These are phyloP conservation scores for Erysimum cheiranthoides DNA, from an alignment of 345 rosid species.

Conservation along the genomic window DNA sequence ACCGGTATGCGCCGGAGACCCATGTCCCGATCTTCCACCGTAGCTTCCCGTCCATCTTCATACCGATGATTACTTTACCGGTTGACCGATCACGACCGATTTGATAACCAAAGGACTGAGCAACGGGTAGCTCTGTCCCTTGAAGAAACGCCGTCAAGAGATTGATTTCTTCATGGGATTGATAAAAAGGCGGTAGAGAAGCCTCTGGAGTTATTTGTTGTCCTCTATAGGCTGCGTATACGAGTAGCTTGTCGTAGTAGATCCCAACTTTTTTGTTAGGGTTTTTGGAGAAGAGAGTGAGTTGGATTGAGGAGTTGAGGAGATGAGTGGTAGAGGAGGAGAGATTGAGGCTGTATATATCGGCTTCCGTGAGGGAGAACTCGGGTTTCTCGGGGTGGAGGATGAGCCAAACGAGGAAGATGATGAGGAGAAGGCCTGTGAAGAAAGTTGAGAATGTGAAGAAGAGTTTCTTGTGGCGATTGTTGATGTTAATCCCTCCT, in stretches of 20 bases:
- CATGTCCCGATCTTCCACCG: slow-evolving; percentile 90
- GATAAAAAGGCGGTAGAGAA: slow-evolving; percentile 76
- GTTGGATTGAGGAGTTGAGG: slow-evolving; percentile 81
- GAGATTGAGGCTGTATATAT: slow-evolving; percentile 70
- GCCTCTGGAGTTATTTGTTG: slow-evolving; percentile 75
- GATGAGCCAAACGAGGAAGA: slow-evolving; percentile 69
- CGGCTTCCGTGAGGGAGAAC: slow-evolving; percentile 67
- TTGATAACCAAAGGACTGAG: slow-evolving; percentile 66
- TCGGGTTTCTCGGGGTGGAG: slow-evolving; percentile 81
- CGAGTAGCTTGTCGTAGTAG: slow-evolving; percentile 76
- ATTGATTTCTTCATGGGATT: slow-evolving; percentile 68
- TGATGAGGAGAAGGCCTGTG: slow-evolving; percentile 56
- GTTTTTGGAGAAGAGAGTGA: slow-evolving; percentile 67
- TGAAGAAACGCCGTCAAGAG: slow-evolving; percentile 67
- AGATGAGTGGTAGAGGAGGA: slow-evolving; percentile 60
- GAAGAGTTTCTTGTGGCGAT: slow-evolving; percentile 64
- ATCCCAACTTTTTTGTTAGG: slow-evolving; percentile 77
- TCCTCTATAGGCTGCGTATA: slow-evolving; percentile 70
- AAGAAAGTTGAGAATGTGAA: slow-evolving; percentile 57
- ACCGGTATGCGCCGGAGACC: slow-evolving; percentile 74
- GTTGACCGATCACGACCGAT: slow-evolving; percentile 61
- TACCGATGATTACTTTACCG: slow-evolving; percentile 59
- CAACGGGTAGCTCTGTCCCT: slow-evolving; percentile 67
- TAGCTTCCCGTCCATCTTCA: slow-evolving; percentile 70
- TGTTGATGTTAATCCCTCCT: slow-evolving; percentile 50